Base-by-base conservation (phyloP, 805 yeast species). In the Cyberlindnera americana region DNA sequence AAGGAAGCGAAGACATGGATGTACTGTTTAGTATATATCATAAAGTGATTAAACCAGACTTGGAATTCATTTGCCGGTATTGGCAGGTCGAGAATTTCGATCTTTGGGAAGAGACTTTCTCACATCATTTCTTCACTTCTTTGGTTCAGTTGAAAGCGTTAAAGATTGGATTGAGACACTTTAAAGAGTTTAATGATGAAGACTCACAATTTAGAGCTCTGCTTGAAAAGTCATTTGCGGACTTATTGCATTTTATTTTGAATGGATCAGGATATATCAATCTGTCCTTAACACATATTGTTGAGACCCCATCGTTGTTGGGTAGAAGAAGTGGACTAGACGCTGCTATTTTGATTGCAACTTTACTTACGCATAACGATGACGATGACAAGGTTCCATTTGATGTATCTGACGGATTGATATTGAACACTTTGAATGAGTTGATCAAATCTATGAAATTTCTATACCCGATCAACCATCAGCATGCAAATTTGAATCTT, bases 31-130 rank as follows among this genome's bases (percentile, higher is more conserved):
- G 46, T 8, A 57, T 82, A 19, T 83, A 75, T 54, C 41, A 62
- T 16, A 67, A 74, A 24, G 64, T 85, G 11, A 52, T 89, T 16
- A 75, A 75, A 54, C 80, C 81, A 2, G 97, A 90, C 62, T 72
- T 90, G 52, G 64, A 69, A 36, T 91, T 80, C 51, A 70, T 84
- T 17, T 47, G 72, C 14, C 54, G 61, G 5, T 70, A 74, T 52
- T 91, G 96, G 96, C 53, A 63, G 11, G 57, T 62, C 10, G 60
- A 63, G 5, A 81, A 87, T n/a, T 91, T 85, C 64, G 97, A 90
- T 63, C 67, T 90, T 29, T 90, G 98, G 98, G 98, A 90, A 64
- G 98, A 90, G 61, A 68, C 84, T 35, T 57, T 77, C 43, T 78
- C 90, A 0, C 53, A 67, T 35, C 97, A 90, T 60, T 80, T 88